These are phyloP conservation scores for Nakaseomyces bracarensis DNA, from an alignment of 1,139 yeast genomes.

Conservation along the genomic window DNA sequence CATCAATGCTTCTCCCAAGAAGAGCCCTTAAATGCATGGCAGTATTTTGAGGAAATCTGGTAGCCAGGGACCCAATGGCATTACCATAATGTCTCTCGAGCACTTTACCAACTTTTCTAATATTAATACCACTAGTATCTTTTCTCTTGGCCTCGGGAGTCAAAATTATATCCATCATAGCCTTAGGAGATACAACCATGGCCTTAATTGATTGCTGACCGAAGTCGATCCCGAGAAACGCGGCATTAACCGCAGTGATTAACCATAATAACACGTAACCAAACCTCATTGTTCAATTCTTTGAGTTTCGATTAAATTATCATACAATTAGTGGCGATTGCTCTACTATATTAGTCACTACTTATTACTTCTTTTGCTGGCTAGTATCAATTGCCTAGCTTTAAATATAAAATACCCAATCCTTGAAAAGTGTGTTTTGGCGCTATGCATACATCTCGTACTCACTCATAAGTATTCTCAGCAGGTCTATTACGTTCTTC, in stretches of 20 bases:
- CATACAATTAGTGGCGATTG: background rate
- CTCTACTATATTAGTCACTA: background rate
- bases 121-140: constrained; percentile 70
- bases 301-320: no score
- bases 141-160: constrained; percentile 90
- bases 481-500: no score
- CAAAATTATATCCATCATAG: constrained; percentile 76
- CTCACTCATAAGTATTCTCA: no score
- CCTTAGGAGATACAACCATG: constrained; percentile 82
- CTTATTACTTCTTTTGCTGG: no score
- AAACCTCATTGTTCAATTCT: background rate
- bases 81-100: constrained; percentile 75
- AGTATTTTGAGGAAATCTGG: constrained; percentile 69
- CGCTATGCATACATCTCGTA: no score
- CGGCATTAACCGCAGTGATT: constrained; percentile 32
- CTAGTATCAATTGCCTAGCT: no score
- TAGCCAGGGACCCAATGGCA: constrained; percentile 58
- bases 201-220: constrained; percentile 89
- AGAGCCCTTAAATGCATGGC: constrained; percentile 60
- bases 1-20: constrained; percentile 52
- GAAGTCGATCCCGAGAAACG: constrained; percentile 79
- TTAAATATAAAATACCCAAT: no score
- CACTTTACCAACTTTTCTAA: constrained; percentile 41
- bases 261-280: background rate
- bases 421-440: no score